Percentiles rank a stretch among this genome's conserved stretches.
Conservation (phyloP, 441 rosid species). For the Kokia cookei region DNA sequence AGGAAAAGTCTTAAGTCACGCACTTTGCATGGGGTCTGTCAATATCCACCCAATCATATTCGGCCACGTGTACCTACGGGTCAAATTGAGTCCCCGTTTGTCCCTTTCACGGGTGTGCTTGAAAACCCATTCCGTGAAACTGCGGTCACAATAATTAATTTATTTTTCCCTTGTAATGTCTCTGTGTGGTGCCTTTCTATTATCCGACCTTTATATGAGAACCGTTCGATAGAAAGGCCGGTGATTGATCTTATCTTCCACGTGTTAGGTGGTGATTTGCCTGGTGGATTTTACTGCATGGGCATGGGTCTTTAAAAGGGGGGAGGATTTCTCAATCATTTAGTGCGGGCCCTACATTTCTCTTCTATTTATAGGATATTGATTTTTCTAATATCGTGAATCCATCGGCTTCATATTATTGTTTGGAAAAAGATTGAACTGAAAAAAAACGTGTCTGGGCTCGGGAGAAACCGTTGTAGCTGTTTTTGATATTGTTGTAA, state of each 20-base stretch:
- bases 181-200: neutral
- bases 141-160: neutral
- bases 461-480: too few relatives aligned
- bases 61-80: conserved; percentile 22
- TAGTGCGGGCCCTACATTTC: conserved; percentile 17
- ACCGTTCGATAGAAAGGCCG: neutral
- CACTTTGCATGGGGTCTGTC: conserved; percentile 24
- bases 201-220: neutral
- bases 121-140: conserved; percentile 2
- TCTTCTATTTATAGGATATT: neutral
- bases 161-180: neutral
- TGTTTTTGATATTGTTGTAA: too few relatives aligned
- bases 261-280: neutral
- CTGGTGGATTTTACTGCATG: neutral
- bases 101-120: conserved; percentile 31
- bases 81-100: conserved; percentile 20
- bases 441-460: too few relatives aligned
- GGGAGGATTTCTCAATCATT: conserved; percentile 29
- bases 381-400: conserved; percentile 6
- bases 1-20: conserved; percentile 1
- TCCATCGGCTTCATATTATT: neutral
- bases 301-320: neutral
- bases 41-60: neutral
- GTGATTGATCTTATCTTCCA: neutral
- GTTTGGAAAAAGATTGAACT: neutral